Evolutionary conservation across 345 rosid species (phyloP), one percentile per base, ranked within the genome.

Genomic region (Toxicodendron radicans): DNA sequence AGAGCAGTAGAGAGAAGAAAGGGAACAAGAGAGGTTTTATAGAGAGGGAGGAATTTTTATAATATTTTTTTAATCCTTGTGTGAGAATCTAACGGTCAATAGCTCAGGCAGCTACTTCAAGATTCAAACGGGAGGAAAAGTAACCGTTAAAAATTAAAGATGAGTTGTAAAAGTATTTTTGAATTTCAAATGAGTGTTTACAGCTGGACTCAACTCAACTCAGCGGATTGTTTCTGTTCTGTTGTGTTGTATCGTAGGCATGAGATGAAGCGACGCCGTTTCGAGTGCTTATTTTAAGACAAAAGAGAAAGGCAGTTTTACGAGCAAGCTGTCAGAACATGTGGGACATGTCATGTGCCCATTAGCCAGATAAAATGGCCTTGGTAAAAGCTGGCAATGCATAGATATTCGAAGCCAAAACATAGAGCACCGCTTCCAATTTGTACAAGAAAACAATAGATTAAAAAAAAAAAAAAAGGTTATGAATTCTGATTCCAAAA

Each of bases 121-220:
- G 76, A 54, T 64, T 18, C n/a, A 10, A 68, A 78, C 74, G 74
- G 75, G 58, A 20, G 52, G 53, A 20, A 58, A 59, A 56, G 52
- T 35, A 35, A 69, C 73, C 63, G 46, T 68, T 45, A 68, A 78
- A 61, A 54, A 67, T 12, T 14, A 18, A 9, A 8, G 1, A 33
- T 35, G 21, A 14, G 23, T 64, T 30, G 45, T 23, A 9, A 7
- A 73, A 58, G 1, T 0, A 2, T 1, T 68, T 79, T 79, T 64
- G 70, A 79, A 10, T 79, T 79, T 75, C 74, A 70, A 79, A 79
- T 58, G 51, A 14, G 60, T 10, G 24, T 58, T 23, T 35, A 66
- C 76, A 77, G 80, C 80, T 77, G 76, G 60, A 65, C 45, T n/a
- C 75, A 11, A 65, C 45, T n/a, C 75, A 11, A 68, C 41, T 38